These are phyloP conservation scores for Tolypocladium amazonense DNA, from an alignment of 2,329 filamentous ascomycete genomes.

Conservation along the genomic window DNA sequence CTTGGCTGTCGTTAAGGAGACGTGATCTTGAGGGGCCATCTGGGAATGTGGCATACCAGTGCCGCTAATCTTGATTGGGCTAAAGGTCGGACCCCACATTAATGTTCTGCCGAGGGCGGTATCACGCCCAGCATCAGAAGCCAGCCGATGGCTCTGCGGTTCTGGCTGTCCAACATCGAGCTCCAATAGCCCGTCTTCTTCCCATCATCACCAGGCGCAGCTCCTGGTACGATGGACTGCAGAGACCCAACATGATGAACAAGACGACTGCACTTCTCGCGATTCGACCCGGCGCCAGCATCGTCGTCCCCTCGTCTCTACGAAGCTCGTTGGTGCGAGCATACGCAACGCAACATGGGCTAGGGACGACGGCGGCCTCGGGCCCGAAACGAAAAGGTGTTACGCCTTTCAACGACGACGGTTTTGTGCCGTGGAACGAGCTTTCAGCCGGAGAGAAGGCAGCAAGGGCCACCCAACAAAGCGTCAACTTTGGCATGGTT, in stretches of 20 bases:
- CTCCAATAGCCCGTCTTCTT: background rate
- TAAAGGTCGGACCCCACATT: constrained; percentile 14
- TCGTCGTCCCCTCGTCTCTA: constrained; percentile 16
- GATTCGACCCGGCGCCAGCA: constrained; percentile 20
- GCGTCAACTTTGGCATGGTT: constrained; percentile 76
- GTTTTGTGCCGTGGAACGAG: constrained; percentile 68
- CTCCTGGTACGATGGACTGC: constrained; percentile 23
- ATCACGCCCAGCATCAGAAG: constrained; percentile 2
- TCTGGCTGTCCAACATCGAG: background rate
- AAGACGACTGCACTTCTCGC: constrained; percentile 24
- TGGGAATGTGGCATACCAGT: constrained; percentile 32
- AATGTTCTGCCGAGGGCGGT: constrained; percentile 28
- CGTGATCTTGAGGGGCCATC: constrained; percentile 17
- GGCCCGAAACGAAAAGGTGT: constrained; percentile 54
- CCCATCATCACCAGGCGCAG: constrained; percentile 4
- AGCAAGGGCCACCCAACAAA: constrained; percentile 78
- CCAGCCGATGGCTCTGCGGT: background rate
- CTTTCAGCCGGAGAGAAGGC: constrained; percentile 70
- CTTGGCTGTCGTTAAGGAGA: constrained; percentile 21
- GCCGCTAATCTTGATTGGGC: constrained; percentile 23
- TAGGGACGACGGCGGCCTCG: constrained; percentile 22
- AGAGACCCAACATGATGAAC: constrained; percentile 34
- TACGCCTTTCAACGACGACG: constrained; percentile 79
- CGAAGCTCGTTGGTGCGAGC: constrained; percentile 31
- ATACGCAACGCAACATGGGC: constrained; percentile 49